Percentiles rank a stretch among this genome's conserved stretches.
Conservation (phyloP, 1,284 basidiomycete genomes). For the Exsudoporus floridanus region DNA sequence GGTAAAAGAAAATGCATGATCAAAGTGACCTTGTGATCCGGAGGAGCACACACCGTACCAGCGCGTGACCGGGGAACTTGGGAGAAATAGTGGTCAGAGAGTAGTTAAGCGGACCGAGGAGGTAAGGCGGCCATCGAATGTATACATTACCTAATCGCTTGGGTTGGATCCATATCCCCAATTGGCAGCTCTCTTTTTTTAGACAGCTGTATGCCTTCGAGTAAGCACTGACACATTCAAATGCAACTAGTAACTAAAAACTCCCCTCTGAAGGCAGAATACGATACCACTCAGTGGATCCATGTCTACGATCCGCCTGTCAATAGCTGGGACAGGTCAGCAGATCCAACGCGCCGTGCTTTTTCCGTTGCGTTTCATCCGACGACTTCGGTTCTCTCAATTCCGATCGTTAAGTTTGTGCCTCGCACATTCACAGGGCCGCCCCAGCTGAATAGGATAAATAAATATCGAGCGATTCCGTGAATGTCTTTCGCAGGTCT, state of each 20-base stretch:
- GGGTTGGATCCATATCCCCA: too few relatives aligned
- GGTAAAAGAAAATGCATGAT: too few relatives aligned
- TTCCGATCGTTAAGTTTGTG: not conserved
- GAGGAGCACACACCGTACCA: too few relatives aligned
- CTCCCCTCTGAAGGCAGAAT: not conserved
- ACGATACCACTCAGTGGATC: not conserved
- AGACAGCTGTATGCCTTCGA: too few relatives aligned
- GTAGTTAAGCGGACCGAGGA: too few relatives aligned
- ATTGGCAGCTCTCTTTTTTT: too few relatives aligned
- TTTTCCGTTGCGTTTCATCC: not conserved
- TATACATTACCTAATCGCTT: too few relatives aligned
- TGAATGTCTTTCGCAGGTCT: not conserved
- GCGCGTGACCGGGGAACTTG: too few relatives aligned
- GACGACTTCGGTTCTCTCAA: not conserved
- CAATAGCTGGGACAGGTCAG: conserved; percentile 1
- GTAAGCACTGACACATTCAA: not conserved
- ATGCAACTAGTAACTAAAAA: not conserved
- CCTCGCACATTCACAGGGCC: not conserved
- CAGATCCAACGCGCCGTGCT: not conserved
- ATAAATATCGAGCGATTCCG: conserved; percentile 9
- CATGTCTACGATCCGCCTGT: not conserved
- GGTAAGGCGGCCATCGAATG: too few relatives aligned
- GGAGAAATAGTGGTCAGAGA: too few relatives aligned
- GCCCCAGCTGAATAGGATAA: not conserved
- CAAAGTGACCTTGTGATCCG: too few relatives aligned